Evolutionary conservation across 2,329 filamentous ascomycete genomes (phyloP).

Genomic region (Plenodomus tracheiphilus): DNA sequence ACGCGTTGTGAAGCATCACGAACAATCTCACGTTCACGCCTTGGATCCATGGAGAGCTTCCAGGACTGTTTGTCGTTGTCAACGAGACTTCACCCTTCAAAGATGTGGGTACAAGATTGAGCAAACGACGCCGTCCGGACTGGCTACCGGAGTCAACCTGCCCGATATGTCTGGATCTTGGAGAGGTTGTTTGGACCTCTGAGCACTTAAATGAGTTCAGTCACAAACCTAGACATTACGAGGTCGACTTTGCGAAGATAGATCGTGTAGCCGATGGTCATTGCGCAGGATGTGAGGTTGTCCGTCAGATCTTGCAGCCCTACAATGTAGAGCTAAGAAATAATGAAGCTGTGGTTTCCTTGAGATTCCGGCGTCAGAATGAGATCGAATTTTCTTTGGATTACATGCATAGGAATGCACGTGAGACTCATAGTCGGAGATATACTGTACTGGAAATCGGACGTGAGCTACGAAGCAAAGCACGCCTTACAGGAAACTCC

Average conservation of each 20-base stretch:
- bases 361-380: not conserved
- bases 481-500: no score
- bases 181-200: not conserved
- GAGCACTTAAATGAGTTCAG: not conserved
- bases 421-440: no score
- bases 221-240: not conserved
- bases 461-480: not conserved
- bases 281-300: not conserved
- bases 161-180: not conserved
- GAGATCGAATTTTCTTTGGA: no score
- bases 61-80: no score
- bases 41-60: no score
- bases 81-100: no score
- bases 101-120: not conserved
- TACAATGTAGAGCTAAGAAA: not conserved
- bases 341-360: not conserved
- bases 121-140: not conserved
- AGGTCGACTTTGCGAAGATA: not conserved
- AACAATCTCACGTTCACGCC: no score
- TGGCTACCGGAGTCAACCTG: not conserved
- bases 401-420: no score
- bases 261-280: not conserved
- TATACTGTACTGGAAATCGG: not conserved
- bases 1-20: no score
- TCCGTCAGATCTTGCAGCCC: not conserved